These are phyloP conservation scores for Cryptomeria japonica DNA, from an alignment of 75 land plant genomes.

Conservation along the genomic window DNA sequence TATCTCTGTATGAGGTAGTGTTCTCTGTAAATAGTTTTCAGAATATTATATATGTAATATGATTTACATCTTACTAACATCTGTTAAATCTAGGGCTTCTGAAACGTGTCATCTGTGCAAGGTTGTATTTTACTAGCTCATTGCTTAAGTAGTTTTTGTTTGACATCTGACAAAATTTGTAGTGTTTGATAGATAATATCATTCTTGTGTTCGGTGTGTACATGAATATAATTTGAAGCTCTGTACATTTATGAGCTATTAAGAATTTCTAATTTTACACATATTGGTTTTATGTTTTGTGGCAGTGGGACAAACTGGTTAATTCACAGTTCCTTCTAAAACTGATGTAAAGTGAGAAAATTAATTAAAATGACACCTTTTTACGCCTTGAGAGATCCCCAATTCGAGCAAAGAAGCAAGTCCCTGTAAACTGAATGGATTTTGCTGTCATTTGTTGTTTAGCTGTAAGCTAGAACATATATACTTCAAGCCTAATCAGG, in stretches of 20 bases:
- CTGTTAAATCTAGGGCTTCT: not conserved
- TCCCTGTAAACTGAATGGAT: not conserved
- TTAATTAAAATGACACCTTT: not conserved
- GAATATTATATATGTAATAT: slow-evolving; percentile 4
- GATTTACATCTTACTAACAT: slow-evolving; percentile 8
- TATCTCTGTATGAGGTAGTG: not conserved
- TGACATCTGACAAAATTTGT: not conserved
- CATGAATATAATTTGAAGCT: not conserved
- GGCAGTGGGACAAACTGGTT: not conserved
- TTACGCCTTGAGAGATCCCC: not conserved
- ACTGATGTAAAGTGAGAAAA: not conserved
- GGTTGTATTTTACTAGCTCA: not conserved
- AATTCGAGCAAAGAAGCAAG: not conserved
- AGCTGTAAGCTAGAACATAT: not conserved
- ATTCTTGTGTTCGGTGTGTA: not conserved
- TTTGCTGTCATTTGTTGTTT: not conserved
- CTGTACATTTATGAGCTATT: not conserved
- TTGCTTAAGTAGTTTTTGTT: not conserved
- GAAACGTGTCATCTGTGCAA: not conserved
- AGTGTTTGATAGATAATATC: not conserved
- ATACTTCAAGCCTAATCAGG: not conserved
- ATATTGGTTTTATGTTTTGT: not conserved
- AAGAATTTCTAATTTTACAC: not conserved
- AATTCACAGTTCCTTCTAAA: not conserved
- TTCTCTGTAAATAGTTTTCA: slow-evolving; percentile 8